Evolutionary conservation across 441 rosid genomes (phyloP), one percentile per base, ranked within the genome.

Genomic region (Iberis amara): DNA sequence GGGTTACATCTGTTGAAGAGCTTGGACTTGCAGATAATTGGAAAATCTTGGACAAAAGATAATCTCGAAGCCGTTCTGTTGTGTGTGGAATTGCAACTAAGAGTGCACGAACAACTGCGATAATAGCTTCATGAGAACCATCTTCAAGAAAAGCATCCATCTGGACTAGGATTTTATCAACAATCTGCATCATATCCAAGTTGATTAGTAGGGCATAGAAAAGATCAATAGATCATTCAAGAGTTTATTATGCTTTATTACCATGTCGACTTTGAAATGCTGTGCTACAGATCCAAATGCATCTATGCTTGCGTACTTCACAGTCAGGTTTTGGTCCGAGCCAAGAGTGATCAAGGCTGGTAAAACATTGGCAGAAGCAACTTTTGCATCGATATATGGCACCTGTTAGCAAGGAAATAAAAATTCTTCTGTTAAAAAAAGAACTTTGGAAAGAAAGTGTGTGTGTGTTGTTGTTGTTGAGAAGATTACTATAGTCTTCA

Each of bases 71-170:
- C 62, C 73, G 81, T 32, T 88, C 96, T 27, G 94, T 88, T 59
- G 98, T 82, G 73, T 86, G 95, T 7, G 96, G 98, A 66, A 88
- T 79, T 10, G 98, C 98, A 49, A 86, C 79, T 47, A 77, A 64
- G 69, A 92, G 76, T 27, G 95, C 85, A 57, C 88, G 98, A 47
- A 92, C 71, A 47, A 92, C 98, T 56, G 95, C 95, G 42, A 88
- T 59, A 32, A 91, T 86, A 54, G 98, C 95, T 66, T 86, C 98
- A 73, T 82, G 89, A 43, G 98, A 92, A 61, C 98, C 96, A 70
- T 92, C 98, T 76, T 92, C 98, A 54, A 92, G 89, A 75, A 92
- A 92, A 32, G 96, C 96, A 78, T 92, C 98, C 98, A 92, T 92
- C 79, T 92, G 98, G 66, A 92, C 86, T 43, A 87, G 82, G 73